phyloP scores from a whole-genome alignment of 106 monocot species.

The Dendrobium huoshanense region DNA sequence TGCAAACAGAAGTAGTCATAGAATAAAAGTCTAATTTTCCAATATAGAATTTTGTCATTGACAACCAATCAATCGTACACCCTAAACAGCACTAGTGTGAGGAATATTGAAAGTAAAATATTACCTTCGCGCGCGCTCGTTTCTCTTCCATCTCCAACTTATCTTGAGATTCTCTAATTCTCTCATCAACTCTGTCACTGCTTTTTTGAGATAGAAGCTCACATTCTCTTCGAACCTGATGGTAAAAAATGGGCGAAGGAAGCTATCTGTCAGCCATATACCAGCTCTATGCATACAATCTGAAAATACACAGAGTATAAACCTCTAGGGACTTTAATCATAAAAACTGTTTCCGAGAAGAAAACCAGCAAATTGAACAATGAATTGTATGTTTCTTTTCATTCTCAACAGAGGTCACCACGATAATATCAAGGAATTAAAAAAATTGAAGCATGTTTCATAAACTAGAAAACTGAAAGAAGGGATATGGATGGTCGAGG shows the following conservation, averaged over 20 bases:
- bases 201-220: conserved; percentile 36
- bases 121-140: conserved; percentile 51
- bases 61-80: neutral
- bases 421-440: neutral
- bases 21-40: neutral
- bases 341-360: neutral
- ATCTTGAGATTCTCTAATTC: conserved; percentile 23
- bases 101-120: neutral
- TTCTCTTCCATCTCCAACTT: conserved; percentile 36
- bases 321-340: neutral
- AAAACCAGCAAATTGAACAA: neutral
- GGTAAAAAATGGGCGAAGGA: neutral
- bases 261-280: neutral
- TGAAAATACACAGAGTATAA: neutral
- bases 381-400: neutral
- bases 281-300: neutral
- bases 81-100: neutral
- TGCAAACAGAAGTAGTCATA: neutral
- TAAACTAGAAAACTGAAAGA: neutral
- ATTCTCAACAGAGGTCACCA: neutral
- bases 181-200: conserved; percentile 9
- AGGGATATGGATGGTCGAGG: neutral
- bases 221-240: conserved; percentile 70
- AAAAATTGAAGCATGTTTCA: neutral
- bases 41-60: neutral